A percentile compares a stretch with the other conserved stretches of the same genome.
Evolutionary conservation across 305 asterid species (phyloP).

Genomic region (Fraxinus floribunda): DNA sequence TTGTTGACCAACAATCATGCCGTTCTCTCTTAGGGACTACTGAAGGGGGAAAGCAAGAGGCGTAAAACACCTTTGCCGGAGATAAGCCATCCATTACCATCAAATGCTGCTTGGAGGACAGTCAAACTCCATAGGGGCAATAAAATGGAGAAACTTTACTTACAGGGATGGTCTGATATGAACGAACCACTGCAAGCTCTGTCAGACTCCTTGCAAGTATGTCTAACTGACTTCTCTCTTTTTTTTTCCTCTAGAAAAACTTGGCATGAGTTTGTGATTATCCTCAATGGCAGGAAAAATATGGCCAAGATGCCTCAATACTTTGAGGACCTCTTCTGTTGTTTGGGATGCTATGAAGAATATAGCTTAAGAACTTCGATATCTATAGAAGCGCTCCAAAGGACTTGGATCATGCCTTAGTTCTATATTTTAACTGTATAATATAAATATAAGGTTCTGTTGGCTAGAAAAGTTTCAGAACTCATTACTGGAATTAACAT

Average conservation of each 20-base stretch:
- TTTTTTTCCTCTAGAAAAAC: neutral
- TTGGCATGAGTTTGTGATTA: constrained; percentile 6
- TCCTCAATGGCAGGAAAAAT: constrained; percentile 52
- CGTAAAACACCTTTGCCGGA: constrained; percentile 69
- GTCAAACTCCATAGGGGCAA: constrained; percentile 49
- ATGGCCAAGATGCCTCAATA: constrained; percentile 69
- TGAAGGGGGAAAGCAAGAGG: constrained; percentile 78
- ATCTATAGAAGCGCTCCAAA: too few species aligned
- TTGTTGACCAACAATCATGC: constrained; percentile 18
- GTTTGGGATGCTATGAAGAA: constrained; percentile 77
- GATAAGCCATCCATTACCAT: constrained; percentile 74
- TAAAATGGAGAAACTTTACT: constrained; percentile 62
- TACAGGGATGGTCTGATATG: constrained; percentile 84
- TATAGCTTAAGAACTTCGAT: constrained; percentile 78
- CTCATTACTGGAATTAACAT: constrained; percentile 29
- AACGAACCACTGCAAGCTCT: constrained; percentile 97
- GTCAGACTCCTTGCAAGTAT: constrained; percentile 87
- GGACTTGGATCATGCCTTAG: constrained; percentile 26
- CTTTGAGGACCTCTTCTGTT: constrained; percentile 93
- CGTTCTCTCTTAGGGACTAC: constrained; percentile 63
- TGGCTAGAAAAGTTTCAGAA: constrained; percentile 10
- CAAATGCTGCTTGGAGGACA: constrained; percentile 69
- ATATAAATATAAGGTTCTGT: constrained; percentile 15
- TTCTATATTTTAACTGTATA: constrained; percentile 15
- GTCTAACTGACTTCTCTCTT: constrained; percentile 26